A percentile compares a stretch with the other conserved stretches of the same genome.
These are phyloP conservation scores for Aspergillus intermedius DNA, from an alignment of 2,329 filamentous ascomycete genomes.

Conservation along the genomic window DNA sequence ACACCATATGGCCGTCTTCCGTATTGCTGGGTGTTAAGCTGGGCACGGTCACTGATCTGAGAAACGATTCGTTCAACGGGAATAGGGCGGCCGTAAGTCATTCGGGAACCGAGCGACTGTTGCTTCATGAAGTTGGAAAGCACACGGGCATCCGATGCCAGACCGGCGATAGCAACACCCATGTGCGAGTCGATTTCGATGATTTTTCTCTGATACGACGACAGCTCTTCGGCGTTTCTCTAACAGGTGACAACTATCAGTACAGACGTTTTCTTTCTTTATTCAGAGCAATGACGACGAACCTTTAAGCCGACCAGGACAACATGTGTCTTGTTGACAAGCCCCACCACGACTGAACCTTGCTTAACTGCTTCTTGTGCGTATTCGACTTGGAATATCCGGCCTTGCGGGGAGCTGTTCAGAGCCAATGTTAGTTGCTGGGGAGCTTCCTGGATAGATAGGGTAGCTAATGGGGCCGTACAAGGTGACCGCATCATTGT, in stretches of 20 bases:
- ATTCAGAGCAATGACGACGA: slow-evolving; percentile 13
- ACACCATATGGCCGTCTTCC: slow-evolving; percentile 95
- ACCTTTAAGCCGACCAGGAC: slow-evolving; percentile 97
- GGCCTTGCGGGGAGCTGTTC: slow-evolving; percentile 87
- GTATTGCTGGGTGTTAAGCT: slow-evolving; percentile 97
- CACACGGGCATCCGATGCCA: slow-evolving; percentile 94
- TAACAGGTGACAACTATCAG: slow-evolving; percentile 30
- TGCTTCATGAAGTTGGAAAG: slow-evolving; percentile 99
- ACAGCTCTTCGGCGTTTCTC: slow-evolving; percentile 98
- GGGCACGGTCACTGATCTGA: slow-evolving; percentile 91
- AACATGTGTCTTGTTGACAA: slow-evolving; percentile 96
- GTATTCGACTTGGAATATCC: slow-evolving; percentile 99
- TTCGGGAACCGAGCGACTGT: slow-evolving; percentile 89
- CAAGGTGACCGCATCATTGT: slow-evolving; percentile 99
- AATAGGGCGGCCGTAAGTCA: slow-evolving; percentile 92
- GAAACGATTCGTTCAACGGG: slow-evolving; percentile 81
- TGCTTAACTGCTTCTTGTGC: slow-evolving; percentile 98
- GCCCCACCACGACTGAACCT: slow-evolving; percentile 92
- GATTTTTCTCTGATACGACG: slow-evolving; percentile 99
- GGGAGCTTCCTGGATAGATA: slow-evolving; percentile 8
- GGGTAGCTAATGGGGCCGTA: slow-evolving; percentile 46
- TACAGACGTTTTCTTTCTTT: background rate
- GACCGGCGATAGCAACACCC: slow-evolving; percentile 89
- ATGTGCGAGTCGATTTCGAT: slow-evolving; percentile 94
- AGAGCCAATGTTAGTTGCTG: slow-evolving; percentile 12